These are phyloP conservation scores for Cucurbitaria berberidis DNA, from an alignment of 2,329 filamentous ascomycete genomes.

Conservation along the genomic window DNA sequence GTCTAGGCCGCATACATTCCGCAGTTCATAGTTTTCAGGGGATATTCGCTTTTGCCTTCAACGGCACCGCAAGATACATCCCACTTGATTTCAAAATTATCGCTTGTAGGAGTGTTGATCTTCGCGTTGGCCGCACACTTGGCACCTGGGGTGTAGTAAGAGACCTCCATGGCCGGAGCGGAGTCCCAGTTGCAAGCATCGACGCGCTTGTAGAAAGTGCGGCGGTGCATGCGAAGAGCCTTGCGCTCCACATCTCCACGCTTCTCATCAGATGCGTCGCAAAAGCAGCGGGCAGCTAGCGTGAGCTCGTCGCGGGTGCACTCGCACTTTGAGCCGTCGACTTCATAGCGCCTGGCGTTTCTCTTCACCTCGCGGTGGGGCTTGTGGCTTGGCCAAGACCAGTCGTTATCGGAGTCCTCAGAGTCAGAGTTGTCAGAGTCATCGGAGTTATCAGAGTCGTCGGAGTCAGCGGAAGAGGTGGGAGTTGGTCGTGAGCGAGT, in stretches of 20 bases:
- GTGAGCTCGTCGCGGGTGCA: constrained; percentile 27
- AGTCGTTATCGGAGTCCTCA: constrained; percentile 2
- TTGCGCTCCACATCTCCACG: constrained; percentile 39
- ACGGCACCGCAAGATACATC: constrained; percentile 48
- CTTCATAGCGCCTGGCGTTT: constrained; percentile 26
- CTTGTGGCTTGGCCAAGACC: constrained; percentile 1
- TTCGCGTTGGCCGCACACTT: constrained; percentile 45
- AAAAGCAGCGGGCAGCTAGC: constrained; percentile 31
- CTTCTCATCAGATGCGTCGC: constrained; percentile 30
- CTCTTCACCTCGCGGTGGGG: constrained; percentile 18
- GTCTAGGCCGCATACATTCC: constrained; percentile 25
- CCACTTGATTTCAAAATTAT: constrained; percentile 51
- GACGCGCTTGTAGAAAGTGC: constrained; percentile 37
- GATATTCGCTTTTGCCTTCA: constrained; percentile 53
- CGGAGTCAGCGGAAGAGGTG: neutral
- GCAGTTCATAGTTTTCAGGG: constrained; percentile 49
- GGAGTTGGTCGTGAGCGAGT: constrained; percentile 3
- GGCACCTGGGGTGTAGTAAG: constrained; percentile 49
- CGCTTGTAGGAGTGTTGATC: constrained; percentile 26
- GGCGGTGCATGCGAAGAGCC: constrained; percentile 40
- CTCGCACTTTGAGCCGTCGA: constrained; percentile 41
- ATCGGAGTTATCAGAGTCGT: constrained; percentile 2
- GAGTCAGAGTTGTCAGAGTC: neutral
- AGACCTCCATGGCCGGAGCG: constrained; percentile 52
- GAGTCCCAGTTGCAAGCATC: constrained; percentile 44